Base-by-base conservation (phyloP, 208 protist species). In the Leishmania arabica region DNA sequence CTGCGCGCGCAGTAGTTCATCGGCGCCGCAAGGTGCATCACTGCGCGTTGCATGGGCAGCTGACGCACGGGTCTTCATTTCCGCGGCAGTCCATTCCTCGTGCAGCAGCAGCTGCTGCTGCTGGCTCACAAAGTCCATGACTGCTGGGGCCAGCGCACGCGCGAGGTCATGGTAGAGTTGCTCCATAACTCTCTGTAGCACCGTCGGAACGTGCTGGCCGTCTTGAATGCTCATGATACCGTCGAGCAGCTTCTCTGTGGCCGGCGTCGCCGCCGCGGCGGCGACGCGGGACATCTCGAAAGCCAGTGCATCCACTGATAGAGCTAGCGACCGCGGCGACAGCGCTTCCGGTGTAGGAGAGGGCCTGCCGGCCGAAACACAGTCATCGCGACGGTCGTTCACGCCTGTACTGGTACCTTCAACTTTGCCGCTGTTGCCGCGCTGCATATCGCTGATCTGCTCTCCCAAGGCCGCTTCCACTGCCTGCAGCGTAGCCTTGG, bases 221-320 rank as follows among this genome's bases (percentile, higher is more conserved):
- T 81, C 77, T 47, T 78, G 51, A 24, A 85, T 81, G 82, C 13
- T 58, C 82, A 85, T 85, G 37, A 85, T 85, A 3, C 37, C 77
- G 24, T 81, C 77, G 17, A 85, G 77, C 7, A 85, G 70, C 77
- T 53, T 17, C 72, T 66, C 49, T 45, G 82, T 70, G 9, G 77
- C 82, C 6, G 49, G 17, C 3, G 54, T 42, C 2, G 72, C 54
- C 19, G 68, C 77, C 5, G 69, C 76, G 7, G 64, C 76, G 6
- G 82, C 82, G 5, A 77, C 77, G 9, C 77, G 62, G 9, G 60
- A 78, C 82, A 85, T 81, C 17, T 81, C 62, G 19, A 68, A 1
- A 6, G 72, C 54, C 34, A 85, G 77, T 66, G 0, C 21, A 4
- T 85, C 82, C 24, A 81, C 37, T 27, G 72, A 37, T 6, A 49